Conservation (phyloP, 805 yeast genomes). For the Ogataea pini region DNA sequence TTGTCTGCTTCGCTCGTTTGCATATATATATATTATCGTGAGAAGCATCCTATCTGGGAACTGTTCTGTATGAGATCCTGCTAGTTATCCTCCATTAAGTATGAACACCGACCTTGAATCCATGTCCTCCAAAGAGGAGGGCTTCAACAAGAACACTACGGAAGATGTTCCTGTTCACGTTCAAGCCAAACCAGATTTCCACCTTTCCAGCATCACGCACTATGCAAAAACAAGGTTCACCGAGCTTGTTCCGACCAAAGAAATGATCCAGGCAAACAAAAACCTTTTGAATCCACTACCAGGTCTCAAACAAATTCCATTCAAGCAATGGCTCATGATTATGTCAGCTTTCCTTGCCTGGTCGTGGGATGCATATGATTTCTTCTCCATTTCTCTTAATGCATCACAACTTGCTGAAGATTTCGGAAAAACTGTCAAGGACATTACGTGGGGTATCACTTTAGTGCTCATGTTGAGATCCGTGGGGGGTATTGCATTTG, state of each 20-base stretch:
- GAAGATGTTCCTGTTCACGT: neutral
- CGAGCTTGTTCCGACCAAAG: slow-evolving; percentile 49
- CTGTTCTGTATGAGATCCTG: too few relatives aligned
- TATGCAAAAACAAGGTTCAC: slow-evolving; percentile 51
- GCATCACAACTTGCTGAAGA: slow-evolving; percentile 47
- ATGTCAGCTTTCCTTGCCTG: slow-evolving; percentile 55
- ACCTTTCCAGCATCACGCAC: slow-evolving; percentile 31
- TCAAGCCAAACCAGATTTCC: slow-evolving; percentile 32
- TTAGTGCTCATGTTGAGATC: slow-evolving; percentile 68
- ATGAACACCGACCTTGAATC: slow-evolving; percentile 19
- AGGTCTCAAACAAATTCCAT: slow-evolving; percentile 48
- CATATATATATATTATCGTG: too few relatives aligned
- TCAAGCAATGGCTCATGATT: slow-evolving; percentile 59
- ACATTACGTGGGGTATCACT: slow-evolving; percentile 67
- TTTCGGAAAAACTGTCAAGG: slow-evolving; percentile 46
- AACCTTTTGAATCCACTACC: slow-evolving; percentile 64
- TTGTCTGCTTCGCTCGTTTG: neutral
- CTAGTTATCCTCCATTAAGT: too few relatives aligned
- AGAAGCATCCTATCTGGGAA: too few relatives aligned
- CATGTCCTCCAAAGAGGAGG: slow-evolving; percentile 13
- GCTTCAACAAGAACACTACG: slow-evolving; percentile 5
- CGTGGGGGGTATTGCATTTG: slow-evolving; percentile 64
- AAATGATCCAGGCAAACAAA: slow-evolving; percentile 36
- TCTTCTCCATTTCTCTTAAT: slow-evolving; percentile 57
- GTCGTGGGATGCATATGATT: slow-evolving; percentile 70